phyloP scores from a whole-genome alignment of 768 basidiomycete species.

The Lepiota brunneoincarnata region DNA sequence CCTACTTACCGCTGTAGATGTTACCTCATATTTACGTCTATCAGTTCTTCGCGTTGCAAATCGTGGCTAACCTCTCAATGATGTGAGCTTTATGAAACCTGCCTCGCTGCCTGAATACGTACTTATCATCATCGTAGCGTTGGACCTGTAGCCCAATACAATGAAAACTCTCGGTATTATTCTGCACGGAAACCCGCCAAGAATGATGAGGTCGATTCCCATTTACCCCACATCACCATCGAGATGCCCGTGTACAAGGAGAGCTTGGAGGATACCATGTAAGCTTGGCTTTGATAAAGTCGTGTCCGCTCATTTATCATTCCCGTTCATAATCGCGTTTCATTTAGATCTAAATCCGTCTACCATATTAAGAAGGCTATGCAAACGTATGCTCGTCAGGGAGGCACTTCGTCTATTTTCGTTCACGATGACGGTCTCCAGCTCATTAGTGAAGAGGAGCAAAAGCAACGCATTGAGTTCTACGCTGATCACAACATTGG shows the following conservation, averaged over 20 bases:
- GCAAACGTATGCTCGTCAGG: constrained; percentile 91
- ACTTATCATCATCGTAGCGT: constrained; percentile 38
- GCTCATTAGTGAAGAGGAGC: constrained; percentile 57
- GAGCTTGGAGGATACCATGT: constrained; percentile 80
- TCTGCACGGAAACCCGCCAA: constrained; percentile 63
- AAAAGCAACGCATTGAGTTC: constrained; percentile 64
- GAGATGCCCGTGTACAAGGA: constrained; percentile 91
- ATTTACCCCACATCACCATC: constrained; percentile 72
- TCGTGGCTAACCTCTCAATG: constrained; percentile 62
- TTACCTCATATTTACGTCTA: constrained; percentile 1
- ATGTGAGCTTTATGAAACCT: constrained; percentile 41
- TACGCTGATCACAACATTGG: constrained; percentile 79
- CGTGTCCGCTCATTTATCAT: not conserved
- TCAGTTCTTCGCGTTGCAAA: constrained; percentile 77
- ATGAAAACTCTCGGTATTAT: constrained; percentile 83
- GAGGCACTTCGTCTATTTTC: constrained; percentile 76
- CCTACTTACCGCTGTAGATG: not conserved
- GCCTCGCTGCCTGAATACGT: constrained; percentile 14
- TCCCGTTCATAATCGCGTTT: not conserved
- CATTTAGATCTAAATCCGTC: constrained; percentile 64
- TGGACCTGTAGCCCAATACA: constrained; percentile 83
- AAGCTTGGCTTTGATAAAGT: constrained; percentile 25
- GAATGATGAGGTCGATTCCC: constrained; percentile 60
- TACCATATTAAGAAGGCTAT: constrained; percentile 80
- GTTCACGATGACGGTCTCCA: constrained; percentile 86